These are phyloP conservation scores for Parsonsia alboflavescens DNA, from an alignment of 257 asterid species.

Conservation along the genomic window DNA sequence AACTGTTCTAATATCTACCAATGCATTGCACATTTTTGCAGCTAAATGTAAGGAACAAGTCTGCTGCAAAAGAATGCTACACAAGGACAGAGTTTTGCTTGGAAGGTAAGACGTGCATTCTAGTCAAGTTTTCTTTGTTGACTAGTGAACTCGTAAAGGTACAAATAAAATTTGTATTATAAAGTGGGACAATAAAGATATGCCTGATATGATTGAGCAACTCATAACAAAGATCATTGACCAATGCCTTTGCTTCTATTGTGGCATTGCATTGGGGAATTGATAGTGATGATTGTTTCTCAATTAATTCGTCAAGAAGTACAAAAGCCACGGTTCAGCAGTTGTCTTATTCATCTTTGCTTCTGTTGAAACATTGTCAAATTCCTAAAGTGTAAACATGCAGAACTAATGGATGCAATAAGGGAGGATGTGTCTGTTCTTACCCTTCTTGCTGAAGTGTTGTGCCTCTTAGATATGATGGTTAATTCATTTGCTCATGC, in stretches of 20 bases:
- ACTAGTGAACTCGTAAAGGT: neutral
- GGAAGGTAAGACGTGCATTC: slow-evolving; percentile 48
- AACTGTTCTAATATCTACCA: slow-evolving; percentile 23
- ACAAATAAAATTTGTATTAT: neutral
- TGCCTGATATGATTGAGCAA: neutral
- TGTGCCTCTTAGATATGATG: slow-evolving; percentile 95
- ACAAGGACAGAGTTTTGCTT: slow-evolving; percentile 79
- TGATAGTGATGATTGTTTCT: neutral
- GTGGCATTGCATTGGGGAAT: neutral
- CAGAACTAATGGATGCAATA: slow-evolving; percentile 77
- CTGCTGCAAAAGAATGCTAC: slow-evolving; percentile 93
- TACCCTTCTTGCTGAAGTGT: slow-evolving; percentile 83
- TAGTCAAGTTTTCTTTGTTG: neutral
- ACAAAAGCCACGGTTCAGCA: neutral
- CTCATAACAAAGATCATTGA: neutral
- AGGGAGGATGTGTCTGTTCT: slow-evolving; percentile 78
- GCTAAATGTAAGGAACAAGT: slow-evolving; percentile 92
- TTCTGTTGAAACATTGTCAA: neutral
- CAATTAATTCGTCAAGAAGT: neutral
- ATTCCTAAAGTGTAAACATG: no score
- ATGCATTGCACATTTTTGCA: slow-evolving; percentile 25
- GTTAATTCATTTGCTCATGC: slow-evolving; percentile 95
- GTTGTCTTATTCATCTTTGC: neutral
- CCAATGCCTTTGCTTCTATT: slow-evolving; percentile 4
- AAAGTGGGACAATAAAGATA: neutral